phyloP scores from a whole-genome alignment of 139 green algal genomes.

The Gonium pectorale region DNA sequence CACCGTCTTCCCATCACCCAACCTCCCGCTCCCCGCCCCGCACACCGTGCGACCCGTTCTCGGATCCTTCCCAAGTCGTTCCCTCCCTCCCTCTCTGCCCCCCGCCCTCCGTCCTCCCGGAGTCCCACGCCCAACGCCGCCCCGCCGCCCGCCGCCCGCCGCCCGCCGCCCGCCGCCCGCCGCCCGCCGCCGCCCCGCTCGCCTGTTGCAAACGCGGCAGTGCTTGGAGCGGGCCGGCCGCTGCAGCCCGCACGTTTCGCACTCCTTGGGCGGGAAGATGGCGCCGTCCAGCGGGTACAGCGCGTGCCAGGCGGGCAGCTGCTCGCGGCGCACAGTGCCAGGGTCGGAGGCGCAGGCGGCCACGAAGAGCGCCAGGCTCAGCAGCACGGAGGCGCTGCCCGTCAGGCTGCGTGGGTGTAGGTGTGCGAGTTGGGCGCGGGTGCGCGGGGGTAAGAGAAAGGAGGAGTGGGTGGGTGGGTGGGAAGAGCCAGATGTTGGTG shows the following conservation, averaged over 20 bases:
- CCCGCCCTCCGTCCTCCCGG: too few species aligned
- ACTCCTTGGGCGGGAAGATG: slow-evolving; percentile 57
- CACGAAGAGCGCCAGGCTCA: slow-evolving; percentile 49
- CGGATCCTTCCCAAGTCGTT: not conserved
- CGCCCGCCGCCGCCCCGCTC: not conserved
- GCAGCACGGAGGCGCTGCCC: slow-evolving; percentile 47
- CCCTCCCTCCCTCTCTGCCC: not conserved
- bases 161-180: not conserved
- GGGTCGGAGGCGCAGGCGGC: slow-evolving; percentile 59
- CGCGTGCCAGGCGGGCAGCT: slow-evolving; percentile 39
- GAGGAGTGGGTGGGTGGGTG: not conserved
- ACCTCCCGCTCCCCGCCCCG: too few species aligned
- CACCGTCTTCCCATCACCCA: too few species aligned
- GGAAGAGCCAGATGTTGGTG: not conserved
- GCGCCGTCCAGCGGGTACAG: slow-evolving; percentile 68
- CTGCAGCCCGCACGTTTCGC: slow-evolving; percentile 70
- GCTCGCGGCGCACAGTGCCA: slow-evolving; percentile 54
- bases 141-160: not conserved
- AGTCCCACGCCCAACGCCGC: not conserved
- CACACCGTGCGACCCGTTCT: too few species aligned
- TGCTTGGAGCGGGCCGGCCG: slow-evolving; percentile 83
- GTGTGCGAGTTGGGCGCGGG: not conserved
- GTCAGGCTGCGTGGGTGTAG: slow-evolving; percentile 35
- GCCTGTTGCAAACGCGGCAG: slow-evolving; percentile 71
- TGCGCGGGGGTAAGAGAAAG: too few species aligned